These are phyloP conservation scores for Penstemon barbatus DNA, from an alignment of 257 asterid species.

Conservation along the genomic window DNA sequence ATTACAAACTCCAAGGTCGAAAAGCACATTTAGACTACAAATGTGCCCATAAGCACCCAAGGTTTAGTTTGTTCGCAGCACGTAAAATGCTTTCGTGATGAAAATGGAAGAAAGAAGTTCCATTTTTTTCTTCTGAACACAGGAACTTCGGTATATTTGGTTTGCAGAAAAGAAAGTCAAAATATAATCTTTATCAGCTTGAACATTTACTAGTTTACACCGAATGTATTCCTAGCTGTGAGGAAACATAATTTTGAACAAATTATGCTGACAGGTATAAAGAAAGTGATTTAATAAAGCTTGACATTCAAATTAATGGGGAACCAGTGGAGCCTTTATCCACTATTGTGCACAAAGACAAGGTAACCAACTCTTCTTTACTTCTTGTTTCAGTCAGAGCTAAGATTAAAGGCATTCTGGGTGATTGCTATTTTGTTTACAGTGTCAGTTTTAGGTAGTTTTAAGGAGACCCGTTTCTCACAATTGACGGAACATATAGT, in stretches of 20 bases:
- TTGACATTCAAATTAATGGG: slow-evolving; percentile 89
- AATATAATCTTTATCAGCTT: neutral
- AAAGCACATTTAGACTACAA: neutral
- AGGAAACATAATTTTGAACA: slow-evolving; percentile 13
- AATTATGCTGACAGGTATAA: slow-evolving; percentile 57
- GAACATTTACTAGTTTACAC: neutral
- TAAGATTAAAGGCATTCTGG: neutral
- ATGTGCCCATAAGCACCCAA: neutral
- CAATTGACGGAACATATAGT: neutral
- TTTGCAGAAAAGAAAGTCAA: slow-evolving; percentile 2
- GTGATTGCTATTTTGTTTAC: neutral
- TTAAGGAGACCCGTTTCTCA: neutral
- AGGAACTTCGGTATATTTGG: neutral
- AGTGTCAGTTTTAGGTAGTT: neutral
- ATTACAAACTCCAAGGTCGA: neutral
- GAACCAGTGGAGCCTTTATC: slow-evolving; percentile 97
- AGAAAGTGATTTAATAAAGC: slow-evolving; percentile 90
- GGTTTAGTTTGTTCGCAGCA: neutral
- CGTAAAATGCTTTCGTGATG: slow-evolving; percentile 5
- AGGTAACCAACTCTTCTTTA: slow-evolving; percentile 48
- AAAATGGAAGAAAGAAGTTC: slow-evolving; percentile 15
- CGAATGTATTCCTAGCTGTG: neutral
- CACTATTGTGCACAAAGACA: slow-evolving; percentile 95
- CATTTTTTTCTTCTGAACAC: slow-evolving; percentile 3
- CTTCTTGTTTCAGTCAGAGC: slow-evolving; percentile 17